A percentile compares a stretch with the other conserved stretches of the same genome.
Conservation (phyloP, 2,329 filamentous ascomycete species). For the Botrytis tulipae region DNA sequence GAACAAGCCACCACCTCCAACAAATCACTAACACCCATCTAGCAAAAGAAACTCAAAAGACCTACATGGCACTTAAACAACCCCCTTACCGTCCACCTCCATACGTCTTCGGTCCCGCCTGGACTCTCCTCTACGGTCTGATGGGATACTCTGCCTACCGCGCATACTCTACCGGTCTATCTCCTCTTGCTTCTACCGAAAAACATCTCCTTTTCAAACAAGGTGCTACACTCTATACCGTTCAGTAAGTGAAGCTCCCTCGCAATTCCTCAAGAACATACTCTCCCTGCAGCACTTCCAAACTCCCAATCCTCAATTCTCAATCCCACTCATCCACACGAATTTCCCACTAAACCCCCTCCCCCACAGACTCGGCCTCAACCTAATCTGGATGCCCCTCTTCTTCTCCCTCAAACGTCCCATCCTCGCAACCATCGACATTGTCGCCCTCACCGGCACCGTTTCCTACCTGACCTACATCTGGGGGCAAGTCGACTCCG, state of each 20-base stretch:
- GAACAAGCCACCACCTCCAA: neutral
- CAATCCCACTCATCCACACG: neutral
- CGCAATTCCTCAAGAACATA: neutral
- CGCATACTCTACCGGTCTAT: conserved; percentile 63
- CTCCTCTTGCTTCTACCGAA: conserved; percentile 42
- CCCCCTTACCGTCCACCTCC: conserved; percentile 61
- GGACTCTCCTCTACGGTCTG: conserved; percentile 65
- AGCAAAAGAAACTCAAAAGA: conserved; percentile 59
- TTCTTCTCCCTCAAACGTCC: conserved; percentile 81
- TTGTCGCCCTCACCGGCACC: conserved; percentile 68
- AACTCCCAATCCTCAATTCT: neutral
- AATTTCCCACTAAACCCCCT: neutral
- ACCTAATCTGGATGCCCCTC: conserved; percentile 86
- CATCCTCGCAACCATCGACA: conserved; percentile 71
- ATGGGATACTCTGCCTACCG: conserved; percentile 92
- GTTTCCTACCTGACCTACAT: conserved; percentile 72
- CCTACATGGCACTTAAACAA: conserved; percentile 66
- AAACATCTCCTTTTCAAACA: conserved; percentile 51
- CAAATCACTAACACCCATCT: conserved; percentile 20
- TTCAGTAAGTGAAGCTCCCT: conserved; percentile 50
- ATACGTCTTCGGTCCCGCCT: conserved; percentile 62
- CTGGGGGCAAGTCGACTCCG: conserved; percentile 71
- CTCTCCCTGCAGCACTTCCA: neutral
- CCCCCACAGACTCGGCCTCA: conserved; percentile 61
- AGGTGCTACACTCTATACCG: conserved; percentile 77